These are phyloP conservation scores for Coprinellus micaceus DNA, from an alignment of 768 basidiomycete genomes.

Conservation along the genomic window DNA sequence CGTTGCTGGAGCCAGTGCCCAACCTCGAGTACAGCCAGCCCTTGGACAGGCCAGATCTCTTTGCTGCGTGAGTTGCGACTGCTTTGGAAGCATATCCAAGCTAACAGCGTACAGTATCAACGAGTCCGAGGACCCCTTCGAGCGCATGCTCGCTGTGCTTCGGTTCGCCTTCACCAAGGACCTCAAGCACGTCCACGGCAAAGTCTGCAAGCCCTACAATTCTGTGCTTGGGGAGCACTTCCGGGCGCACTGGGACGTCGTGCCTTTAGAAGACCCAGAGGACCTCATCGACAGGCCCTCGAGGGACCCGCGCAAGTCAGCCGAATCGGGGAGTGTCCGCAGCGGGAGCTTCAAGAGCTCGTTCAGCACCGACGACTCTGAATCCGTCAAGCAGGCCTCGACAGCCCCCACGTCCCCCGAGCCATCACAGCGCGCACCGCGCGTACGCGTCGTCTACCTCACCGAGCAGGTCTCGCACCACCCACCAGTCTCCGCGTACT, in stretches of 20 bases:
- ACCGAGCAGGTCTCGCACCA: slow-evolving; percentile 98
- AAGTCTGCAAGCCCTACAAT: slow-evolving; percentile 92
- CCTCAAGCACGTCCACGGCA: slow-evolving; percentile 87
- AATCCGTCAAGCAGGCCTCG: slow-evolving; percentile 50
- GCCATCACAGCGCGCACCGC: slow-evolving; percentile 30
- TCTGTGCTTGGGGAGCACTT: slow-evolving; percentile 88
- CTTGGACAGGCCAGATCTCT: slow-evolving; percentile 85
- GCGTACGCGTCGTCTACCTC: slow-evolving; percentile 69
- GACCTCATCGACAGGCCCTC: slow-evolving; percentile 45
- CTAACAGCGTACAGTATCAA: slow-evolving; percentile 62
- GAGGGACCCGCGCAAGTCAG: slow-evolving; percentile 19
- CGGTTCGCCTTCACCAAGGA: slow-evolving; percentile 91
- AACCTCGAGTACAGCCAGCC: slow-evolving; percentile 98
- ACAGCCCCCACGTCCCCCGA: slow-evolving; percentile 52
- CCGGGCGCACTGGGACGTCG: slow-evolving; percentile 81
- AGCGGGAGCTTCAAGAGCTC: slow-evolving; percentile 30
- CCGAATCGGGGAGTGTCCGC: slow-evolving; percentile 57
- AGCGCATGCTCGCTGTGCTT: slow-evolving; percentile 89
- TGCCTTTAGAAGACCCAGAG: slow-evolving; percentile 52
- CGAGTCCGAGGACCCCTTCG: slow-evolving; percentile 87
- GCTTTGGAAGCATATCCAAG: background rate
- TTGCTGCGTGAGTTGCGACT: slow-evolving; percentile 70
- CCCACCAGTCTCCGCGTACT: slow-evolving; percentile 88
- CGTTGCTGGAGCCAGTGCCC: slow-evolving; percentile 88
- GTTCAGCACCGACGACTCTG: slow-evolving; percentile 51